A percentile compares a stretch with the other conserved stretches of the same genome.
These are phyloP conservation scores for Aechmea fasciata DNA, from an alignment of 176 grass and related monocot genomes.

Conservation along the genomic window DNA sequence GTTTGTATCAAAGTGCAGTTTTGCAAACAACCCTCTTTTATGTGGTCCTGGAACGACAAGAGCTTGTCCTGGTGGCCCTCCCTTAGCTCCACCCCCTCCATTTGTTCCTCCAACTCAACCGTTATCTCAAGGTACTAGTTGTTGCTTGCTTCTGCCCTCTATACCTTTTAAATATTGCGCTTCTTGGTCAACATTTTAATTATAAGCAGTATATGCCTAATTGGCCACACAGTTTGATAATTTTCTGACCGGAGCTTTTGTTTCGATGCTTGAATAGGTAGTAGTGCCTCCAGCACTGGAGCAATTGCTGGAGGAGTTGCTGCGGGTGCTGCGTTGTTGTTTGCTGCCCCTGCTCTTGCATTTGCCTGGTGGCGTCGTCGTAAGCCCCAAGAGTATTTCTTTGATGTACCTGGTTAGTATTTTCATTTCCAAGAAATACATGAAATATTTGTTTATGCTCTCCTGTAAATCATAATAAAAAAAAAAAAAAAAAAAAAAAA, in stretches of 20 bases:
- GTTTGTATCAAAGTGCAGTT: background rate
- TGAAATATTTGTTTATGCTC: too few species aligned
- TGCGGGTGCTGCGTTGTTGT: constrained; percentile 17
- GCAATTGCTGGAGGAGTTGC: constrained; percentile 24
- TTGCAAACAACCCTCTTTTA: constrained; percentile 2
- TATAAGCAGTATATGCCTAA: background rate
- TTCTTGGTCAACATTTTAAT: background rate
- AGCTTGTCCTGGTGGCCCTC: constrained; percentile 41
- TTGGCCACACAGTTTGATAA: background rate
- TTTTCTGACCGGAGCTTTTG: background rate
- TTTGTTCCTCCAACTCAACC: constrained; percentile 26
- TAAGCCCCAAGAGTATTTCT: constrained; percentile 22
- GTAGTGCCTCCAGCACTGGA: constrained; percentile 17
- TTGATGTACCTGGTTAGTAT: constrained; percentile 26
- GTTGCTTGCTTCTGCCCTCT: background rate
- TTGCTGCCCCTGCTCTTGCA: constrained; percentile 16
- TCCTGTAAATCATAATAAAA: too few species aligned
- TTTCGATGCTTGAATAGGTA: background rate
- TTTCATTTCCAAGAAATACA: background rate
- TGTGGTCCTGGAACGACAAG: constrained; percentile 26
- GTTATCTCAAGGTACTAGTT: constrained; percentile 3
- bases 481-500: too few species aligned
- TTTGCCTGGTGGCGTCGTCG: constrained; percentile 14
- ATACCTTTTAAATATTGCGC: background rate
- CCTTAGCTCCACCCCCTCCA: constrained; percentile 47